Evolutionary conservation across 441 rosid species (phyloP).

Genomic region (Erodium texanum): DNA sequence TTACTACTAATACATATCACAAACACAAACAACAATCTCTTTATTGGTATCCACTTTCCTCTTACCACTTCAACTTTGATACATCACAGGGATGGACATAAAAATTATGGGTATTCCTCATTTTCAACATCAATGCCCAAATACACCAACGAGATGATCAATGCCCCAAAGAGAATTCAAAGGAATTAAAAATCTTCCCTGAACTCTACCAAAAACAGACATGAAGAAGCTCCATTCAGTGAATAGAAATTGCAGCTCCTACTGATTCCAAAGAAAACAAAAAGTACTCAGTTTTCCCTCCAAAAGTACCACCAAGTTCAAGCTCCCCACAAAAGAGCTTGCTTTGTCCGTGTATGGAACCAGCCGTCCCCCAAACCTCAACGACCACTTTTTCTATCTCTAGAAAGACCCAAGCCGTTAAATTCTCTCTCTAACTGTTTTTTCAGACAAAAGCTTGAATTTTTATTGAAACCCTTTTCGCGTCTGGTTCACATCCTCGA

Average conservation of each 20-base stretch:
- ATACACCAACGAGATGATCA: neutral
- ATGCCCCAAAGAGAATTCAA: neutral
- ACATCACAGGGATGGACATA: neutral
- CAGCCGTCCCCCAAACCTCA: too few species aligned
- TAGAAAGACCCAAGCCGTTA: too few species aligned
- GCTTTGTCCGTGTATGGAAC: too few species aligned
- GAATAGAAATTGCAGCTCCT: neutral
- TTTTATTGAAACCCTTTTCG: constrained; percentile 3
- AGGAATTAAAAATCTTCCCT: neutral
- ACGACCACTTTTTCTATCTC: too few species aligned
- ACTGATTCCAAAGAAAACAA: neutral
- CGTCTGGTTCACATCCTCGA: neutral
- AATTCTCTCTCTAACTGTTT: neutral
- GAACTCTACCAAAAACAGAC: neutral
- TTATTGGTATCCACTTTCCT: neutral
- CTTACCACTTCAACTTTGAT: neutral
- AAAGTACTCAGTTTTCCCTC: too few species aligned
- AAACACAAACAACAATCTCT: constrained; percentile 10
- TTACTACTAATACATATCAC: neutral
- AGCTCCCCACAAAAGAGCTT: too few species aligned
- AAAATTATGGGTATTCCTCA: neutral
- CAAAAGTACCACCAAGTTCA: too few species aligned
- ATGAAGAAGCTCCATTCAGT: neutral
- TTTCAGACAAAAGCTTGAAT: neutral
- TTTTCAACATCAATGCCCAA: neutral